Percentiles rank a stretch among this genome's conserved stretches.
Evolutionary conservation across 1,284 basidiomycete species (phyloP).

Genomic region (Mycena sp.): DNA sequence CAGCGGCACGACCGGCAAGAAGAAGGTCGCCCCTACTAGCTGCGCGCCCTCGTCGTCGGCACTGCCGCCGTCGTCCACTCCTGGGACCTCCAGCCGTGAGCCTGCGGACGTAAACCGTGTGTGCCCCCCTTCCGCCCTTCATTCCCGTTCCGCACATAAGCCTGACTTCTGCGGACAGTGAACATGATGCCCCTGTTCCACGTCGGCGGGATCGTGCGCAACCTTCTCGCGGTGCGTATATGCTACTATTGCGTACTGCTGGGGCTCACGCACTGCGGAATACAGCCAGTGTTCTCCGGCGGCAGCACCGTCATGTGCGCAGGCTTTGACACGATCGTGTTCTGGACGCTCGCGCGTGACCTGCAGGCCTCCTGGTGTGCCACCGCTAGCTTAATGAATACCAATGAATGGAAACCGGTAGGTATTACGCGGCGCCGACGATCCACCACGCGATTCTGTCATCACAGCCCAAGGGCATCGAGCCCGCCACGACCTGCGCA

Average conservation of each 20-base stretch:
- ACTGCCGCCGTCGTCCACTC: constrained; percentile 65
- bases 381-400: too few relatives aligned
- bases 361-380: constrained; percentile 61
- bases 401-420: too few relatives aligned
- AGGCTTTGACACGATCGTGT: constrained; percentile 65
- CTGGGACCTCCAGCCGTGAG: constrained; percentile 64
- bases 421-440: constrained; percentile 59
- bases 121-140: constrained; percentile 29
- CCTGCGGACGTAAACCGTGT: constrained; percentile 53
- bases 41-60: constrained; percentile 67
- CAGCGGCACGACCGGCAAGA: constrained; percentile 70
- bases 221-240: too few relatives aligned
- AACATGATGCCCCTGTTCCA: too few relatives aligned
- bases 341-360: constrained; percentile 63
- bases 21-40: constrained; percentile 67
- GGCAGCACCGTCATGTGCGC: constrained; percentile 68
- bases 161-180: too few relatives aligned
- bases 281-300: too few relatives aligned
- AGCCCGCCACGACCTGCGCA: constrained; percentile 46
- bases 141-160: too few relatives aligned
- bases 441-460: constrained; percentile 56
- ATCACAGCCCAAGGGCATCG: constrained; percentile 46
- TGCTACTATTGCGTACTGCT: too few relatives aligned
- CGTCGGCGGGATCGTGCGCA: too few relatives aligned
- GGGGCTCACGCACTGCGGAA: too few relatives aligned